Conservation (phyloP, 2,329 filamentous ascomycete genomes). For the Calonectria multiphialidica region DNA sequence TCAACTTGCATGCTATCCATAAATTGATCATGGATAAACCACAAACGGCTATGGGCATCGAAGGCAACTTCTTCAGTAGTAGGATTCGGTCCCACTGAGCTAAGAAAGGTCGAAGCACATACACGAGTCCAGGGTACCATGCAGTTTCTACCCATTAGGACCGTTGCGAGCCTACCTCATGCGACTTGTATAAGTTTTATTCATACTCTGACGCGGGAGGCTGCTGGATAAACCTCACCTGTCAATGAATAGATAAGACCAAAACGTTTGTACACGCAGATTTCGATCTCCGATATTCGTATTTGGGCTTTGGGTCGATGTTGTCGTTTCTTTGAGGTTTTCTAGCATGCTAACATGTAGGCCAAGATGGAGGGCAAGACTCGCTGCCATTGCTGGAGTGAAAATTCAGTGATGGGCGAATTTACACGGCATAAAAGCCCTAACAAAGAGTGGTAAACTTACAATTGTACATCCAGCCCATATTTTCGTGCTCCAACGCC, state of each 20-base stretch:
- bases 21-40: conserved; percentile 16
- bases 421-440: not conserved
- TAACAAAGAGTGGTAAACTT: too few relatives aligned
- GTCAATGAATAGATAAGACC: not conserved
- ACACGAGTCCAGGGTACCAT: conserved; percentile 15
- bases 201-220: not conserved
- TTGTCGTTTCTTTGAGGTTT: not conserved
- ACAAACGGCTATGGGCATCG: not conserved
- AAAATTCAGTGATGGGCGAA: not conserved
- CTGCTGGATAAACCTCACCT: not conserved
- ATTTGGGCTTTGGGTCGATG: not conserved
- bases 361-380: conserved; percentile 6
- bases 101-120: not conserved
- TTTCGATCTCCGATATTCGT: not conserved
- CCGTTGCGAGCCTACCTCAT: conserved; percentile 11
- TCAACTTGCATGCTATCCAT: conserved; percentile 11
- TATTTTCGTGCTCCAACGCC: conserved; percentile 9
- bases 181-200: not conserved
- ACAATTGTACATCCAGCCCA: conserved; percentile 21
- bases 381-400: conserved; percentile 10
- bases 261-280: not conserved
- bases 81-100: not conserved
- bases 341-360: conserved; percentile 10
- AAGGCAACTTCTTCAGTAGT: not conserved
- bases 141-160: conserved; percentile 3